phyloP scores from a whole-genome alignment of 139 green algal genomes.

The Axilococcus clingmanii region DNA sequence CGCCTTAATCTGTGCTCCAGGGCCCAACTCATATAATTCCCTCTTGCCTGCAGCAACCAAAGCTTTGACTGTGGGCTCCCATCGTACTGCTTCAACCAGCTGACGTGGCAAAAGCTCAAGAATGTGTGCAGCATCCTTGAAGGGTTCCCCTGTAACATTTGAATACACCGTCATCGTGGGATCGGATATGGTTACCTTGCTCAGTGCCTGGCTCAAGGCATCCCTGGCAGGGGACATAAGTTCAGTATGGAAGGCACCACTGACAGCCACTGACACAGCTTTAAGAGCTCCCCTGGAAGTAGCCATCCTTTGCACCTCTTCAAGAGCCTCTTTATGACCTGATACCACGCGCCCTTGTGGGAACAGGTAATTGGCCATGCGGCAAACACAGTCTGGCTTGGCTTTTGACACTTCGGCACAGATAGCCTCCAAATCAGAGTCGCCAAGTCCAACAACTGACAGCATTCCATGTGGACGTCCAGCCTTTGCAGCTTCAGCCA shows the following conservation, averaged over 20 bases:
- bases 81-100: slow-evolving; percentile 78
- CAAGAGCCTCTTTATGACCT: slow-evolving; percentile 57
- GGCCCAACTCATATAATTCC: slow-evolving; percentile 76
- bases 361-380: slow-evolving; percentile 87
- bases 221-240: slow-evolving; percentile 72
- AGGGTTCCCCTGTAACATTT: slow-evolving; percentile 79
- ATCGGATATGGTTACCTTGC: slow-evolving; percentile 43
- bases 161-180: slow-evolving; percentile 71
- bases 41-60: slow-evolving; percentile 47
- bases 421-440: slow-evolving; percentile 49
- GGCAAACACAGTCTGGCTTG: slow-evolving; percentile 48
- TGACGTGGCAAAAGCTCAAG: slow-evolving; percentile 60
- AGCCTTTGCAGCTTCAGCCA: slow-evolving; percentile 58
- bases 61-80: slow-evolving; percentile 40
- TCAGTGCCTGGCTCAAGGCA: slow-evolving; percentile 52
- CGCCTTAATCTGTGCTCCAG: slow-evolving; percentile 86
- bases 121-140: slow-evolving; percentile 46
- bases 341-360: slow-evolving; percentile 75
- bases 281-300: slow-evolving; percentile 69
- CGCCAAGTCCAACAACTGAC: slow-evolving; percentile 71
- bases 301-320: slow-evolving; percentile 43
- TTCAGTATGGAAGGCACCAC: slow-evolving; percentile 84
- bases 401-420: slow-evolving; percentile 17
- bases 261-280: slow-evolving; percentile 58
- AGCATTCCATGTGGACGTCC: slow-evolving; percentile 80